Conservation (phyloP, 2,329 filamentous ascomycete species). For the Thermothelomyces thermophilus region DNA sequence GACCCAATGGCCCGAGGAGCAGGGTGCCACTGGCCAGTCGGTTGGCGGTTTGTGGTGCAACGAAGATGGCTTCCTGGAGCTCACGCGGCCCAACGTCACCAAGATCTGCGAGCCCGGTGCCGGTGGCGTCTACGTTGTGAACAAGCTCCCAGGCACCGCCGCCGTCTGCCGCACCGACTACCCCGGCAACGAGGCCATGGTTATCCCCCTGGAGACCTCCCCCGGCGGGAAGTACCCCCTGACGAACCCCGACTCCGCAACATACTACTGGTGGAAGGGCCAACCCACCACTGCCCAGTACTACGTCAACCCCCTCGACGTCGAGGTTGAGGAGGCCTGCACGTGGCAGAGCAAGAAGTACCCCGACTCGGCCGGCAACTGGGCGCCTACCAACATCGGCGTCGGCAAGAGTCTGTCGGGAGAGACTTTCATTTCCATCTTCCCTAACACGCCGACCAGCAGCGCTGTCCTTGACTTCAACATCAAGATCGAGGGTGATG, state of each 20-base stretch:
- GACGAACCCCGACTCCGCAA: constrained; percentile 65
- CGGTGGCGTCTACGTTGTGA: constrained; percentile 65
- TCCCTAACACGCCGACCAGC: constrained; percentile 75
- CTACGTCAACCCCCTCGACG: constrained; percentile 84
- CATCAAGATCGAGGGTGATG: constrained; percentile 68
- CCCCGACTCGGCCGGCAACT: constrained; percentile 65
- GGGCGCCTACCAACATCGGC: constrained; percentile 78
- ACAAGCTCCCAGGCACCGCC: constrained; percentile 60
- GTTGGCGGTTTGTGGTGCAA: constrained; percentile 84
- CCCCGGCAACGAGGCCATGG: constrained; percentile 85
- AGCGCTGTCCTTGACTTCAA: constrained; percentile 66
- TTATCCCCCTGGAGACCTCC: constrained; percentile 61
- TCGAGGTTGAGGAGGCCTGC: constrained; percentile 62
- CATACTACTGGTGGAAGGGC: constrained; percentile 73
- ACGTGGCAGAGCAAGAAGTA: constrained; percentile 55
- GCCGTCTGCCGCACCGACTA: constrained; percentile 93
- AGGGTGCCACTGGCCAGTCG: constrained; percentile 76
- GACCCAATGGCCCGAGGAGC: constrained; percentile 73
- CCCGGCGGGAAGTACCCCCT: constrained; percentile 56
- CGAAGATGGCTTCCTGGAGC: constrained; percentile 61
- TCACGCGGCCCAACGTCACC: constrained; percentile 61
- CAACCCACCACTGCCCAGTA: constrained; percentile 83
- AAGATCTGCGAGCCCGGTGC: constrained; percentile 71
- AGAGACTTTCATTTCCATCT: constrained; percentile 73
- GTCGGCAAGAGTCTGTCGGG: constrained; percentile 61